Conservation (phyloP, 768 basidiomycete species). For the Rhodocollybia butyracea region DNA sequence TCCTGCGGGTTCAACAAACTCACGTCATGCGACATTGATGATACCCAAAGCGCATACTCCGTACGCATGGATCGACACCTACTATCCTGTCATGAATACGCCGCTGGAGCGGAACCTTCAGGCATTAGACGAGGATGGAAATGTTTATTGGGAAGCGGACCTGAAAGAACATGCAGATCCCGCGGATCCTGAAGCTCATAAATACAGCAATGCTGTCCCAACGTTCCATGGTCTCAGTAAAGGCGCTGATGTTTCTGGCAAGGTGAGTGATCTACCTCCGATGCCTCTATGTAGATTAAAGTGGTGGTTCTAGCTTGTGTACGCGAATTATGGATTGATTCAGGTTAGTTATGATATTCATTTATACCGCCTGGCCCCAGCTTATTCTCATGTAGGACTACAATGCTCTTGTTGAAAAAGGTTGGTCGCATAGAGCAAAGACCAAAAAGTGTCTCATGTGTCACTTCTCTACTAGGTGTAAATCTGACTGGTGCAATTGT, state of each 20-base stretch:
- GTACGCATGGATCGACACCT: slow-evolving; percentile 62
- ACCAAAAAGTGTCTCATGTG: background rate
- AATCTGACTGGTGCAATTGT: slow-evolving; percentile 57
- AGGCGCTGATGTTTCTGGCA: slow-evolving; percentile 63
- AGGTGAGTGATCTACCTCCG: slow-evolving; percentile 37
- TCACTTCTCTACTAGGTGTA: slow-evolving; percentile 37
- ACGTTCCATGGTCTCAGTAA: slow-evolving; percentile 71
- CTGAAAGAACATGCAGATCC: slow-evolving; percentile 65
- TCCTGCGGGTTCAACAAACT: slow-evolving; percentile 53
- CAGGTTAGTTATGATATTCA: slow-evolving; percentile 14
- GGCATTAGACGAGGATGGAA: slow-evolving; percentile 49
- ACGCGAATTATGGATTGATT: slow-evolving; percentile 57
- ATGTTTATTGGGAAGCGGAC: slow-evolving; percentile 54
- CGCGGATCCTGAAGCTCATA: slow-evolving; percentile 59
- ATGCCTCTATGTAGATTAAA: background rate
- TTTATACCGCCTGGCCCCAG: background rate
- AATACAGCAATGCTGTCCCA: slow-evolving; percentile 53
- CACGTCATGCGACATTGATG: slow-evolving; percentile 48
- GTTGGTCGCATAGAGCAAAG: slow-evolving; percentile 22
- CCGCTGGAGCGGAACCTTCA: slow-evolving; percentile 57
- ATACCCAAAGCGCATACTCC: slow-evolving; percentile 38
- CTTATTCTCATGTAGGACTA: slow-evolving; percentile 41
- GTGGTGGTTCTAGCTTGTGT: slow-evolving; percentile 34
- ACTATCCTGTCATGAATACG: slow-evolving; percentile 73
- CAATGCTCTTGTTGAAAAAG: slow-evolving; percentile 50